These are phyloP conservation scores for Stephania yunnanensis DNA, from an alignment of 164 flowering plant genomes.

Conservation along the genomic window DNA sequence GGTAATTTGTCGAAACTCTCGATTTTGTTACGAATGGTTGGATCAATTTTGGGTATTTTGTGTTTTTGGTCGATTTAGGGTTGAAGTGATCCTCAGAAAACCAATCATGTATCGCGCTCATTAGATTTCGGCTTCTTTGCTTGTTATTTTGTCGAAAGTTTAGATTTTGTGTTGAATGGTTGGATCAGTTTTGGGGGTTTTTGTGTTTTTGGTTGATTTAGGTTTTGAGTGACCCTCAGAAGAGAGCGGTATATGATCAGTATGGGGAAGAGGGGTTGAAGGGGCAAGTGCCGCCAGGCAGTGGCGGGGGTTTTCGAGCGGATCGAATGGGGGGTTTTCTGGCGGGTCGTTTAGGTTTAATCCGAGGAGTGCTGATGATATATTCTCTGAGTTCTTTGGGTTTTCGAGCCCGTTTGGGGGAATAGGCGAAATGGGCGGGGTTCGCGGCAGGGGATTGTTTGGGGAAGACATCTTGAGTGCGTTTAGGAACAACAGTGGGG, in stretches of 20 bases:
- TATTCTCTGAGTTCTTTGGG: slow-evolving; percentile 86
- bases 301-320: slow-evolving; percentile 38
- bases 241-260: slow-evolving; percentile 79
- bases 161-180: neutral
- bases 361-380: slow-evolving; percentile 76
- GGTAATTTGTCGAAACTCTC: too few species aligned
- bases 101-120: neutral
- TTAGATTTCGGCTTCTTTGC: neutral
- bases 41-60: too few species aligned
- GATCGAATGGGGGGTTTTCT: slow-evolving; percentile 22
- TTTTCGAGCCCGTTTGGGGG: slow-evolving; percentile 63
- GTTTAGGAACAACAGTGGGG: slow-evolving; percentile 45
- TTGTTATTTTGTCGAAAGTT: neutral
- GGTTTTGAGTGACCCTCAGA: slow-evolving; percentile 91
- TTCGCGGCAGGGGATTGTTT: slow-evolving; percentile 45
- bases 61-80: too few species aligned
- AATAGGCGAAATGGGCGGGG: slow-evolving; percentile 53
- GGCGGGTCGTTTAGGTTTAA: slow-evolving; percentile 61
- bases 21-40: too few species aligned
- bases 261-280: slow-evolving; percentile 89
- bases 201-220: slow-evolving; percentile 14
- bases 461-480: slow-evolving; percentile 53
- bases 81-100: too few species aligned
- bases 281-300: slow-evolving; percentile 68
- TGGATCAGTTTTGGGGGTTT: neutral